phyloP scores from a whole-genome alignment of 2,329 filamentous ascomycete genomes.

The Fusarium sp. region DNA sequence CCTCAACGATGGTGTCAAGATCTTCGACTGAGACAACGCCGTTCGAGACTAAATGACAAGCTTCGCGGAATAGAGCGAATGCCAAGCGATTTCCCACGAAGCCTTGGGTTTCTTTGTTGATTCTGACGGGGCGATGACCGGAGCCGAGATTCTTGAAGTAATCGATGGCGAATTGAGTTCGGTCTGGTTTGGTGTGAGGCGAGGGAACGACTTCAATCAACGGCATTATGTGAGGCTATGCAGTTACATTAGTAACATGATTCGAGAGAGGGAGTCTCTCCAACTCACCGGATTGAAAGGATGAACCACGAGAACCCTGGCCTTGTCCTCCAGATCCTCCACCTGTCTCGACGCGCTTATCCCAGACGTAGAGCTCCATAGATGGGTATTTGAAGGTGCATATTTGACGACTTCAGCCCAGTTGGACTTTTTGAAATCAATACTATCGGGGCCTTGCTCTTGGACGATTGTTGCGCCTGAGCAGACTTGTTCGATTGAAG shows the following conservation, averaged over 20 bases:
- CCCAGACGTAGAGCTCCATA: constrained; percentile 37
- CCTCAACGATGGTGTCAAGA: constrained; percentile 46
- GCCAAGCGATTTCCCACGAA: constrained; percentile 35
- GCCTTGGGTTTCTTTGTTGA: constrained; percentile 36
- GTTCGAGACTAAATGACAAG: constrained; percentile 20
- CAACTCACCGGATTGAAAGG: constrained; percentile 31
- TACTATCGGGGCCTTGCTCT: constrained; percentile 36
- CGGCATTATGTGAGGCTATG: constrained; percentile 36
- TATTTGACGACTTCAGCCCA: constrained; percentile 19
- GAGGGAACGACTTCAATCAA: constrained; percentile 36
- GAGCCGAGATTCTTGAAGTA: constrained; percentile 28
- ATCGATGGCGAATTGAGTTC: constrained; percentile 22
- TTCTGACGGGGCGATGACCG: constrained; percentile 28
- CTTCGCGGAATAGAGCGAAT: constrained; percentile 31
- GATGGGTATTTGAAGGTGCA: neutral
- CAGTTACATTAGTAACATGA: neutral
- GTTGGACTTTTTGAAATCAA: constrained; percentile 35
- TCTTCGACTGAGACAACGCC: constrained; percentile 44
- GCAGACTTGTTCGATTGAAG: constrained; percentile 25
- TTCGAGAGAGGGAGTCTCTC: fast-evolving
- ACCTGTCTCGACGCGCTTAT: constrained; percentile 32
- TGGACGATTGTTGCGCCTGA: constrained; percentile 23
- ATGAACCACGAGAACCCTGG: constrained; percentile 28
- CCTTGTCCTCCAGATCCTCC: constrained; percentile 22
- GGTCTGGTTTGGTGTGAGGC: constrained; percentile 5